A percentile compares a stretch with the other conserved stretches of the same genome.
These are phyloP conservation scores for Vaccinium myrtillus DNA, from an alignment of 148 eudicot genomes.

Conservation along the genomic window DNA sequence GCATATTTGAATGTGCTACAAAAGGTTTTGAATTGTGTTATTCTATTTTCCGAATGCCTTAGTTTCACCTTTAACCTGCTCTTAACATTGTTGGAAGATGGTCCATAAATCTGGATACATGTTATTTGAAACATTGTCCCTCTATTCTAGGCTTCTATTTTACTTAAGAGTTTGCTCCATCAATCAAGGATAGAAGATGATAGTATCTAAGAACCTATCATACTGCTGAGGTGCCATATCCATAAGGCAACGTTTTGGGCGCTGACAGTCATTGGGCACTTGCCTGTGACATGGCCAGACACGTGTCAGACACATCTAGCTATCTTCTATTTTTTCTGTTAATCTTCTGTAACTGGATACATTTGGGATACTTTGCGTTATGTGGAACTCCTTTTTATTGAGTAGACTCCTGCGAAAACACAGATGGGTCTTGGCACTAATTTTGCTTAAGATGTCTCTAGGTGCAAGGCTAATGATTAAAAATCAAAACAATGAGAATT, in stretches of 20 bases:
- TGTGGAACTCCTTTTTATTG: not conserved
- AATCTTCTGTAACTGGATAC: not conserved
- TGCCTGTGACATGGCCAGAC: not conserved
- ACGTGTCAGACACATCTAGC: not conserved
- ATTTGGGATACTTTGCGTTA: not conserved
- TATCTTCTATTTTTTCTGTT: not conserved
- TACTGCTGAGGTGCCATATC: not conserved
- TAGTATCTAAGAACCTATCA: not conserved
- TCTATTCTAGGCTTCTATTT: not conserved
- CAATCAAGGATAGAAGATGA: not conserved
- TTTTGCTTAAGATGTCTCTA: not conserved
- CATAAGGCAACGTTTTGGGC: not conserved
- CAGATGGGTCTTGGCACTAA: not conserved
- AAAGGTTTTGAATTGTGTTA: conserved; percentile 49
- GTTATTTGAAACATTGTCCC: not conserved
- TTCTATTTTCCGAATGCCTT: not conserved
- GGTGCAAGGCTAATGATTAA: not conserved
- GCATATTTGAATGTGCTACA: conserved; percentile 80
- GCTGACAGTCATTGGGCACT: not conserved
- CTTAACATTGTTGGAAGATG: not conserved
- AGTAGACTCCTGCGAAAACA: not conserved
- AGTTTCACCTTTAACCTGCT: not conserved
- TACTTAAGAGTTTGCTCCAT: not conserved
- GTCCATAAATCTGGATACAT: not conserved
- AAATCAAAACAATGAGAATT: not conserved